These are phyloP conservation scores for Coprinopsis cinerea DNA, from an alignment of 768 basidiomycete genomes.

Conservation along the genomic window DNA sequence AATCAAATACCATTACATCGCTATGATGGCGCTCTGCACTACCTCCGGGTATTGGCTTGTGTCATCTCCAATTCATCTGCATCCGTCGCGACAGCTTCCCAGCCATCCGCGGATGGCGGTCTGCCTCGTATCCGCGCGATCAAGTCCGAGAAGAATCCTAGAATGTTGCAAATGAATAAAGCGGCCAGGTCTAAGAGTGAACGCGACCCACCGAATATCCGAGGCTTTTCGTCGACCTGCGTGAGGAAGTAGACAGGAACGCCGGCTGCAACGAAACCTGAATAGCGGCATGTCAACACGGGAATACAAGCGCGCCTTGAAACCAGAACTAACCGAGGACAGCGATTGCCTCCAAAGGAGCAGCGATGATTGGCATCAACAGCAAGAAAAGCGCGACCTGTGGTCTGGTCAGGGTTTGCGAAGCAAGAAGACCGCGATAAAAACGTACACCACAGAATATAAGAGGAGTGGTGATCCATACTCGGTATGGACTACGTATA, in stretches of 20 bases:
- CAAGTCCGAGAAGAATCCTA: conserved; percentile 21
- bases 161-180: conserved; percentile 2
- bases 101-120: conserved; percentile 53
- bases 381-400: conserved; percentile 87
- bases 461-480: conserved; percentile 87
- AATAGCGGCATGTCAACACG: conserved; percentile 4
- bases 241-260: conserved; percentile 83
- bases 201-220: conserved; percentile 34
- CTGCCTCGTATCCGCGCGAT: conserved; percentile 46
- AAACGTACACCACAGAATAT: conserved; percentile 76
- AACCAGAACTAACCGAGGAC: conserved; percentile 61
- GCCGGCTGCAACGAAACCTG: conserved; percentile 75
- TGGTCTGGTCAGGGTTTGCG: conserved; percentile 6
- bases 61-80: conserved; percentile 71
- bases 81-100: conserved; percentile 74
- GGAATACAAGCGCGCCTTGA: background rate
- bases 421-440: background rate
- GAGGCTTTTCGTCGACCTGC: conserved; percentile 38
- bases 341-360: conserved; percentile 81
- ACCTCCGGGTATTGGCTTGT: conserved; percentile 13
- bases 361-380: conserved; percentile 92
- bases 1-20: no score
- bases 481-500: conserved; percentile 78
- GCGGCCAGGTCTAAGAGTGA: background rate
- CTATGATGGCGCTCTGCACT: background rate